Base-by-base conservation (phyloP, 2,329 filamentous ascomycete genomes). In the Tolypocladium sp. region DNA sequence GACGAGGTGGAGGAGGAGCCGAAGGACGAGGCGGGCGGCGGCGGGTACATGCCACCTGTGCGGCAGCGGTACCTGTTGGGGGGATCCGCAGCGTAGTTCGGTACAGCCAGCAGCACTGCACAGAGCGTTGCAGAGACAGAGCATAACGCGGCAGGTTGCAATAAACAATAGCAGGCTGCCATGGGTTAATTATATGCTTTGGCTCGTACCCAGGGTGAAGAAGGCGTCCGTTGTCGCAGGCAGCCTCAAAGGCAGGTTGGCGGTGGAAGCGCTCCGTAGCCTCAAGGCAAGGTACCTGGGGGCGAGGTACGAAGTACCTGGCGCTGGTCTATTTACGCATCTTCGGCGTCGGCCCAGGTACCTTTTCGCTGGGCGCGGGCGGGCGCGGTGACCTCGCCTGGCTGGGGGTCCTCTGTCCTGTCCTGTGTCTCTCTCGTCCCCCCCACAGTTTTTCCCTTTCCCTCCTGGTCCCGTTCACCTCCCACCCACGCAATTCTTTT, bases 401-500 rank as follows among this genome's bases (percentile, higher is more conserved):
- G 52, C 57, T 59, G 49, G 44, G 56, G 58, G 56, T 42, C 56
- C 52, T 52, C 35, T 57, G n/a, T 27, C 37, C 56, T 40, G 55
- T 49, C 57, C 35, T n/a, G 33, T 55, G 25, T 59, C 55, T 51
- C 57, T 55, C 35, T 57, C 41, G 52, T 57, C 51, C 57, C 57
- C 60, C 60, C 61, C 60, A 59, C 61, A 61, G 60, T 63, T 63
- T 63, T 62, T 56, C 57, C 61, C 53, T 59, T 59, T 58, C 51
- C 57, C 56, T 62, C 60, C 59, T 52, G 58, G 59, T 56, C 58
- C 54, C 58, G 35, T 62, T 61, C 56, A 58, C 62, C 58, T 63
- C 65, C 62, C 61, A 56, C 64, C 62, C 62, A 58, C 62, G 58
- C 62, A 63, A 63, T 65, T 68, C 66, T 67, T 65, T 67, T 68